Evolutionary conservation across 2,329 filamentous ascomycete genomes (phyloP).

Genomic region (Penicillium sclerotiorum): DNA sequence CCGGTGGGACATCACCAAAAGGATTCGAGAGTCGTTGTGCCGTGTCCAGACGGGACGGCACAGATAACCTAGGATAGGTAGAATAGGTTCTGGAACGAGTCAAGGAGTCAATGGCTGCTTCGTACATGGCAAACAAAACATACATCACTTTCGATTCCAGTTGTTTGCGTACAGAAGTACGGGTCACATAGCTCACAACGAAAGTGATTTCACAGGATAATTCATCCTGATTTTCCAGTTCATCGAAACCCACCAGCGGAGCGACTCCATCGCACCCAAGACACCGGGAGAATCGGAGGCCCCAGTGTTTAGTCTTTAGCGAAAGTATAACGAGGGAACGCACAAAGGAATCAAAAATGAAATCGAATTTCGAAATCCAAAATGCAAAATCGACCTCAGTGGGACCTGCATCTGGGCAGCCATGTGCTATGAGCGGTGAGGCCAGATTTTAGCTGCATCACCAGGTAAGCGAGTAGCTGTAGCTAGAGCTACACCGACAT

Average conservation of each 20-base stretch:
- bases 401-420: slow-evolving; percentile 7
- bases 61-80: neutral
- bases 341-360: slow-evolving; percentile 18
- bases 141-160: too few relatives aligned
- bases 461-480: too few relatives aligned
- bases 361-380: slow-evolving; percentile 2
- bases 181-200: neutral
- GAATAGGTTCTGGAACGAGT: too few relatives aligned
- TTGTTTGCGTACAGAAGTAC: too few relatives aligned
- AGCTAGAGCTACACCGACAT: slow-evolving; percentile 22
- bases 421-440: slow-evolving; percentile 24
- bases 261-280: slow-evolving; percentile 13
- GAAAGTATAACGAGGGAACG: slow-evolving; percentile 22
- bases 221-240: too few relatives aligned
- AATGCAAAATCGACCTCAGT: neutral
- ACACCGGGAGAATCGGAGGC: slow-evolving; percentile 15
- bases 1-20: neutral
- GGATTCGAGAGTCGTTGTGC: too few relatives aligned
- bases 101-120: too few relatives aligned
- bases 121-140: too few relatives aligned
- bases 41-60: slow-evolving; percentile 9
- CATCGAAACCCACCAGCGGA: slow-evolving; percentile 11
- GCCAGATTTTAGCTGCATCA: neutral
- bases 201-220: neutral
- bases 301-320: slow-evolving; percentile 27